Evolutionary conservation across 305 asterid species (phyloP), one percentile per base, ranked within the genome.

Genomic region (Striga hermonthica): DNA sequence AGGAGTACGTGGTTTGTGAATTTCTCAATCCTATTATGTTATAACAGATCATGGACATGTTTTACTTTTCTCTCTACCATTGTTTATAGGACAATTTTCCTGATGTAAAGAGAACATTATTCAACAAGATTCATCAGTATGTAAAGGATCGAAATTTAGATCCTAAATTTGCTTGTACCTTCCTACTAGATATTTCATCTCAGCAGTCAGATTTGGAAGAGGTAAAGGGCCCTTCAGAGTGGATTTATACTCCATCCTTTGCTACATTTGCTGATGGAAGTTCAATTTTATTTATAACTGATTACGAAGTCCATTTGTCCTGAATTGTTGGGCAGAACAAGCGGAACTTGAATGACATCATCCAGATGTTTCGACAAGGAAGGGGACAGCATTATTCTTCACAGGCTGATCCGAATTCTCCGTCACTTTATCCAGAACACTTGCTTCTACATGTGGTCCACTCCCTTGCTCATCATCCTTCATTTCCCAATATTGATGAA

Each of bases 331-430:
- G 76, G 79, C 98, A 94, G 99, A 86, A 76, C 73, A 86, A 88
- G 74, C 91, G 75, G 69, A 77, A 83, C 72, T 61, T 94, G 82
- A 81, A 77, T 76, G 99, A 94, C 75, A 85, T 91, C 73, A 84
- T 89, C 76, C 99, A 89, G 79, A 89, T 82, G 87, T 91, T 89
- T 78, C 87, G 88, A 78, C 98, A 86, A 78, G 88, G 87, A 77
- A 91, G 76, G 79, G 83, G 84, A 63, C 84, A 91, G 9, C 98
- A 86, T 56, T 73, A 73, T 76, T 77, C 91, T 52, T 65, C 86
- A 8, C 89, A 82, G 76, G 74, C 82, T 71, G 98, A 94, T 75
- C 72, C 77, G 65, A 76, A 74, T 60, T 68, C 95, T 72, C 69
- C 86, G 40, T 78, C 79, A 22, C 74, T 66, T 60, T 82, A 83